Conservation (phyloP, 1,139 yeast species). For the Yamadazyma taylorii region DNA sequence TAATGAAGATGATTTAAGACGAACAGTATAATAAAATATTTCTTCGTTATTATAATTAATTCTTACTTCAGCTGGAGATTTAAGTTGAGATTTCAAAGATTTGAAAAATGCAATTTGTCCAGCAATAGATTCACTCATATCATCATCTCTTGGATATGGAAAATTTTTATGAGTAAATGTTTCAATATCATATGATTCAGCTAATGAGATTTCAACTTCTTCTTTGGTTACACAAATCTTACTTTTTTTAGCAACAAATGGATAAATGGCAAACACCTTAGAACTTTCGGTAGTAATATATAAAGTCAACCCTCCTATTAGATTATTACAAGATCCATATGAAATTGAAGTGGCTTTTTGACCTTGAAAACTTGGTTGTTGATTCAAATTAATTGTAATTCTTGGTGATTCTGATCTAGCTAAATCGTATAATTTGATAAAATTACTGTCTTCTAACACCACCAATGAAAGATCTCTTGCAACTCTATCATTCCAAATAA, state of each 20-base stretch:
- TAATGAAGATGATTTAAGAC: no score
- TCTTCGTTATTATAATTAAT: neutral
- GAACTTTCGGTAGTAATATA: slow-evolving; percentile 30
- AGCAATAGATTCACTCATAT: neutral
- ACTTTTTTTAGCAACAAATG: slow-evolving; percentile 23
- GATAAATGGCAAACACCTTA: slow-evolving; percentile 32
- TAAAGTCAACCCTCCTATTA: slow-evolving; percentile 37
- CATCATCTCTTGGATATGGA: slow-evolving; percentile 9
- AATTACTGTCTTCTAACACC: slow-evolving; percentile 26
- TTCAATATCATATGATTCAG: slow-evolving; percentile 24
- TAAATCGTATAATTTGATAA: slow-evolving; percentile 31
- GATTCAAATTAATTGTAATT: slow-evolving; percentile 22
- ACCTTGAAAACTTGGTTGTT: slow-evolving; percentile 14
- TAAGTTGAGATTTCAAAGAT: neutral
- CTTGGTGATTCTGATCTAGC: slow-evolving; percentile 27
- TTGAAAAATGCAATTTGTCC: slow-evolving; percentile 7
- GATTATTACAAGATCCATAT: slow-evolving; percentile 32
- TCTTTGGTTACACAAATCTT: slow-evolving; percentile 20
- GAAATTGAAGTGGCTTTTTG: slow-evolving; percentile 29
- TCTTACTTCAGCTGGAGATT: slow-evolving; percentile 5
- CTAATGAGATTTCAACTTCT: slow-evolving; percentile 24
- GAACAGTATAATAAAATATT: neutral
- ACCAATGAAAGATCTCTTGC: slow-evolving; percentile 30
- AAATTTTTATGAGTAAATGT: slow-evolving; percentile 19
- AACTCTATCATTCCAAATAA: slow-evolving; percentile 35